Conservation (phyloP, 2,329 filamentous ascomycete species). For the Aspergillus floridensis region DNA sequence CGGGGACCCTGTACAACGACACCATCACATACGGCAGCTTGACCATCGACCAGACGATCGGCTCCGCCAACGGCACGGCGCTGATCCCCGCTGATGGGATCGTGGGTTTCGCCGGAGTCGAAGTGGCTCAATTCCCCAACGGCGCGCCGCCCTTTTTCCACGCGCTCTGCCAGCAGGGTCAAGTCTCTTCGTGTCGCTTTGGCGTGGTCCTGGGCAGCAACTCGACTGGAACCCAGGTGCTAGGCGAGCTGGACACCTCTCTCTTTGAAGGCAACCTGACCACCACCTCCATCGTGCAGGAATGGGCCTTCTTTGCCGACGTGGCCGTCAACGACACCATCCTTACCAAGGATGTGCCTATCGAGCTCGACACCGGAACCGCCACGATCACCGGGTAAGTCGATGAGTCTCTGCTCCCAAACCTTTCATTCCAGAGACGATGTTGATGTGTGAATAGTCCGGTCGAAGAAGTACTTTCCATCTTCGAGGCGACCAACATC, state of each 20-base stretch:
- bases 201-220: slow-evolving; percentile 2
- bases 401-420: background rate
- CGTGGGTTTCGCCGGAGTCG: slow-evolving; percentile 1
- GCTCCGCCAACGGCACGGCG: background rate
- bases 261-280: background rate
- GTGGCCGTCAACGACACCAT: background rate
- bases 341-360: background rate
- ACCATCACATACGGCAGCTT: background rate
- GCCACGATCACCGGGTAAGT: slow-evolving; percentile 3
- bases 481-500: too few species aligned
- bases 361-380: slow-evolving; percentile 4
- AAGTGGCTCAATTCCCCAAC: slow-evolving; percentile 5
- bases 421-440: too few species aligned
- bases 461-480: too few species aligned
- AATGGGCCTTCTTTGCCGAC: slow-evolving; percentile 3
- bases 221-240: background rate
- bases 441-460: too few species aligned
- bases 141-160: slow-evolving; percentile 2
- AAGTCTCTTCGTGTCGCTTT: background rate
- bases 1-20: background rate
- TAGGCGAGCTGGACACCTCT: background rate
- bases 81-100: background rate
- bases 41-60: background rate
- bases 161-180: background rate
- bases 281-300: background rate